Evolutionary conservation across 352 stramenopile species (phyloP), one percentile per base, ranked within the genome.

Genomic region (Globisporangium irregulare): DNA sequence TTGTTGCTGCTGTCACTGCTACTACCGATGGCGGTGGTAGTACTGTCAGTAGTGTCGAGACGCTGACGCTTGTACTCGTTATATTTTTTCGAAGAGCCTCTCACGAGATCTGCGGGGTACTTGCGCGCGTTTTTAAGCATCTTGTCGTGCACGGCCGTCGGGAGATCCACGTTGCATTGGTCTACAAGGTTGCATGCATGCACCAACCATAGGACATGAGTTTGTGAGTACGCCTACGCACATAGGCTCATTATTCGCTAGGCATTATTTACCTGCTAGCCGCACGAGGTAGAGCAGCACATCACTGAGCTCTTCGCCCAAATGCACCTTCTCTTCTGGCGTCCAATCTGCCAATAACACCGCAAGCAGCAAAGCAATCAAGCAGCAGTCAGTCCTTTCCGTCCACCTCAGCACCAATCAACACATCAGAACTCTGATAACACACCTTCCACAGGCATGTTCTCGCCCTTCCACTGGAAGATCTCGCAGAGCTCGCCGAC

Each of bases 221-320:
- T 27, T 27, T 51, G 18, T 20, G n/a, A 50, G 41, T 50, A 50
- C 8, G 2, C 43, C 27, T 32, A 51, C 32, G 6, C 32, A 36
- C 32, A 36, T 6, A 36, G 32, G 32, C 6, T 36, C 32, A 36
- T 36, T 36, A 36, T 36, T 36, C 32, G 3, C 43, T 12, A 51
- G 43, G 8, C 15, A 50, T 3, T n/a, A 4, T 7, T 50, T 50
- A 86, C 80, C 84, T 61, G 94, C 91, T n/a, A 99, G 84, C 29
- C 91, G 89, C n/a, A 99, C 82, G 15, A 98, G 76, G 70, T 99
- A 99, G 70, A 99, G 98, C 51, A 97, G 76, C 56, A 99, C 96
- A 79, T 99, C 97, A 24, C 95, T 97, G 27, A 99, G 84, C 79
- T 99, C 97, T 74, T 99, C 94, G 29, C 91, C 94, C 4, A 99